These are phyloP conservation scores for Stagonosporopsis vannaccii DNA, from an alignment of 2,329 filamentous ascomycete species.

Conservation along the genomic window DNA sequence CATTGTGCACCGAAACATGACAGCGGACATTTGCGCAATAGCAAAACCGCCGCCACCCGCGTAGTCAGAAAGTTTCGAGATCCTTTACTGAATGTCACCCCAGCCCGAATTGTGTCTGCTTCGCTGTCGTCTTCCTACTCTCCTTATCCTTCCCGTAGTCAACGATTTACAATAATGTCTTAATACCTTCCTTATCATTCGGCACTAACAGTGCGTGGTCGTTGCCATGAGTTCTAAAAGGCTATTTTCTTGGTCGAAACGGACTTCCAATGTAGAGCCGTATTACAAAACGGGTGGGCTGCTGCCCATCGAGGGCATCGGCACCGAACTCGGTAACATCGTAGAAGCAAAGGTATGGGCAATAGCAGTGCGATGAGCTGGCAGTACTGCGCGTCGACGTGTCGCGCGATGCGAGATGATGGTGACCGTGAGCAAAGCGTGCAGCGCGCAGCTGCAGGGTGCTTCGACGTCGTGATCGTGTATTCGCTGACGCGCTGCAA, in stretches of 20 bases:
- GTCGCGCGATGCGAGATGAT: slow-evolving; percentile 37
- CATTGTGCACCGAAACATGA: slow-evolving; percentile 20
- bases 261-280: slow-evolving; percentile 45
- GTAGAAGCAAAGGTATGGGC: slow-evolving; percentile 44
- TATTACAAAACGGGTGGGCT: slow-evolving; percentile 50
- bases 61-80: slow-evolving; percentile 15
- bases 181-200: not conserved
- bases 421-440: slow-evolving; percentile 29
- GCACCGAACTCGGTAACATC: slow-evolving; percentile 12
- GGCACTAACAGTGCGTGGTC: slow-evolving; percentile 2
- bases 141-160: not conserved
- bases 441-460: slow-evolving; percentile 31
- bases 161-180: slow-evolving; percentile 11
- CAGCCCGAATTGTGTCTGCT: not conserved
- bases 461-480: slow-evolving; percentile 39
- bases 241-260: slow-evolving; percentile 56
- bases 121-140: not conserved
- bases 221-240: slow-evolving; percentile 50
- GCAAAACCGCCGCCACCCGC: slow-evolving; percentile 15
- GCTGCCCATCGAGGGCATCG: slow-evolving; percentile 34
- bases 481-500: slow-evolving; percentile 44
- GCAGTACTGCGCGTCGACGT: slow-evolving; percentile 41
- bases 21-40: slow-evolving; percentile 20
- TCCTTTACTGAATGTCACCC: slow-evolving; percentile 11
- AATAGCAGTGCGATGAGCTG: slow-evolving; percentile 33